Base-by-base conservation (phyloP, 305 asterid species). In the Coffea humblotiana region DNA sequence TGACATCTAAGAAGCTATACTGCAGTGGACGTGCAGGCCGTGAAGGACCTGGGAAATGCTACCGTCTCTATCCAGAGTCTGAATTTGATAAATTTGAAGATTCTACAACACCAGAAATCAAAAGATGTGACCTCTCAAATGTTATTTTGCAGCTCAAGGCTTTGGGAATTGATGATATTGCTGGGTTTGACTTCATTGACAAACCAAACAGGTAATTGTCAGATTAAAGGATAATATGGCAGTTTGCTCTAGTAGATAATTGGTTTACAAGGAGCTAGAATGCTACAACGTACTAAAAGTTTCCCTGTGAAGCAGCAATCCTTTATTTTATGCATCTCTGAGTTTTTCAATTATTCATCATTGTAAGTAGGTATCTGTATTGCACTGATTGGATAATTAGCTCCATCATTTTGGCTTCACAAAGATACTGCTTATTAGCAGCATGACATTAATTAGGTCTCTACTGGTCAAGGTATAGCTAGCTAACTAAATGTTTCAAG, bases 1-100 rank as follows among this genome's bases (percentile, higher is more conserved):
- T 45, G 61, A 23, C 45, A 13, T 23, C 14, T 78, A 23, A 75
- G 54, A 47, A 70, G 40, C 68, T 64, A 21, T 72, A 79, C 84
- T 87, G 83, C 93, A 96, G 99, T 86, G 99, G 99, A 60, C 98
- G 99, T 83, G 99, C 99, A 79, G 99, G 98, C 78, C 98, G 99
- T 84, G 99, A 96, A 79, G 94, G 97, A 82, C 94, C 95, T 72
- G 99, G 99, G 67, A 96, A 96, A 91, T 94, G 97, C 92, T 96
- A 88, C 88, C 97, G 97, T 72, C 97, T 96, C 82, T 96, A 96
- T 83, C 99, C 98, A 71, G 99, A 96, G 88, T 81, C 84, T 81
- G 97, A 92, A 86, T 96, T 94, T 84, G 90, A 86, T 83, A 96
- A 88, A 85, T 97, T 96, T 78, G 88, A 88, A 76, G 93, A 93